Conservation (phyloP, 345 rosid species). For the Lepidium aucheri region DNA sequence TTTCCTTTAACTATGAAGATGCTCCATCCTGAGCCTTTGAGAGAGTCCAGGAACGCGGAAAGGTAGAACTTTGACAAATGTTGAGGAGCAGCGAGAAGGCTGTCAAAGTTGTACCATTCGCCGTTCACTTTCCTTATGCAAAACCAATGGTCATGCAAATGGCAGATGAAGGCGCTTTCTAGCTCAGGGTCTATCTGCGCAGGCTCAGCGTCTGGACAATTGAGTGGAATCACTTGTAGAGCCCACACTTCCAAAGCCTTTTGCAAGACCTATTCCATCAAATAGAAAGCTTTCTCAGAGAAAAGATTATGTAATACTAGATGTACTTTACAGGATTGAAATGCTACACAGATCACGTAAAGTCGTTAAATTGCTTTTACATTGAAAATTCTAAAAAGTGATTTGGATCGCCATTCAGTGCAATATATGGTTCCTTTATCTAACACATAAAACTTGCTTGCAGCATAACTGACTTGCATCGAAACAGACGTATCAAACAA, state of each 20-base stretch:
- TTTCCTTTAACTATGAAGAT: slow-evolving; percentile 85
- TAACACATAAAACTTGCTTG: background rate
- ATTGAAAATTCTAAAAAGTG: background rate
- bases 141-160: slow-evolving; percentile 94
- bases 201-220: slow-evolving; percentile 84
- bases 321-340: background rate
- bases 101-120: slow-evolving; percentile 96
- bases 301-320: background rate
- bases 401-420: background rate
- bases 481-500: background rate
- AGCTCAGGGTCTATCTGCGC: slow-evolving; percentile 86
- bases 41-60: slow-evolving; percentile 74
- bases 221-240: slow-evolving; percentile 78
- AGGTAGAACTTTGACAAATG: slow-evolving; percentile 88
- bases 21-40: slow-evolving; percentile 89
- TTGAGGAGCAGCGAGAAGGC: slow-evolving; percentile 81
- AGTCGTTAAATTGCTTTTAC: background rate
- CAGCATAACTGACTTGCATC: background rate
- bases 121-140: slow-evolving; percentile 81
- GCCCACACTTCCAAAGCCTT: slow-evolving; percentile 96
- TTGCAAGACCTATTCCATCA: slow-evolving; percentile 59
- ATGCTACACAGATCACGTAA: background rate
- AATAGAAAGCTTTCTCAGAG: background rate
- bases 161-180: slow-evolving; percentile 85
- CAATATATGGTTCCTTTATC: background rate